A percentile compares a stretch with the other conserved stretches of the same genome.
Conservation (phyloP, 257 asterid genomes). For the Sherardia arvensis region DNA sequence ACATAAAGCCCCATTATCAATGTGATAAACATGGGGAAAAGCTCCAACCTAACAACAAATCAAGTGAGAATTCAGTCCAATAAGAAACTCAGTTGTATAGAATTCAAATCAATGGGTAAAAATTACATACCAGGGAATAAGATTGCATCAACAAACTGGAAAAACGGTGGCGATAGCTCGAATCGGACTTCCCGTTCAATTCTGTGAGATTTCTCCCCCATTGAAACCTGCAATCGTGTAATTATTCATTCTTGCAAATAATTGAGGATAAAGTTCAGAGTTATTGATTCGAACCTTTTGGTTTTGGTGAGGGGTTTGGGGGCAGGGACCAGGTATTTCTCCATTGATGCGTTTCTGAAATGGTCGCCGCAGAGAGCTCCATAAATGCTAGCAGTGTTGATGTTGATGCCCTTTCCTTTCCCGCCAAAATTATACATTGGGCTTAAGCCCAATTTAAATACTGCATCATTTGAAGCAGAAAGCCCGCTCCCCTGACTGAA, state of each 20-base stretch:
- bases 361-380: background rate
- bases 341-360: constrained; percentile 27
- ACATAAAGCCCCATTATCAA: constrained; percentile 57
- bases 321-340: constrained; percentile 36
- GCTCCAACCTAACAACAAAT: constrained; percentile 37
- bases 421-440: constrained; percentile 1
- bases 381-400: background rate
- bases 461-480: background rate
- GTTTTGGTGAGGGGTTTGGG: constrained; percentile 25
- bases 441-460: background rate
- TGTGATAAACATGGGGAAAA: constrained; percentile 70
- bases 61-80: background rate
- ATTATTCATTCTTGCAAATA: background rate
- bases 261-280: background rate
- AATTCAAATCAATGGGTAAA: background rate
- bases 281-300: constrained; percentile 29
- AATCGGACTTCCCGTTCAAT: constrained; percentile 57
- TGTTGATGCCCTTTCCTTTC: background rate
- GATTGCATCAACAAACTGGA: constrained; percentile 49
- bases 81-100: background rate
- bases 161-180: constrained; percentile 44
- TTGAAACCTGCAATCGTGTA: constrained; percentile 28
- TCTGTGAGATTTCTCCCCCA: constrained; percentile 68
- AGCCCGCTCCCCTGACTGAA: background rate
- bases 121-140: constrained; percentile 45